Evolutionary conservation across 2,329 filamentous ascomycete genomes (phyloP).

Genomic region (Pseudovirgaria hyperparasitica): DNA sequence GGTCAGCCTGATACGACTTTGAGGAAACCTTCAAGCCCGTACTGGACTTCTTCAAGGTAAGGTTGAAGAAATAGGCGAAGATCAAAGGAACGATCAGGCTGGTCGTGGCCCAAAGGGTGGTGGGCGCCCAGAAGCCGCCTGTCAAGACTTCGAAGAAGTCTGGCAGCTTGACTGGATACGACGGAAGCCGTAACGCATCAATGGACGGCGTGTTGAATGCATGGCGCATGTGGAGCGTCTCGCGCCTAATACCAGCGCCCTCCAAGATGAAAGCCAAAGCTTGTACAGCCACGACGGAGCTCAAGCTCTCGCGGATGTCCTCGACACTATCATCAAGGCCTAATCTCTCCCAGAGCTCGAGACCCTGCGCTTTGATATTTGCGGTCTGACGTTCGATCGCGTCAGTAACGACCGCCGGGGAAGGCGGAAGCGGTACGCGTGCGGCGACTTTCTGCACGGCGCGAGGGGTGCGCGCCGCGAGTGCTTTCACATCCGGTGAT

Average conservation of each 20-base stretch:
- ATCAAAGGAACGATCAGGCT: conserved; percentile 57
- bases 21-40: conserved; percentile 29
- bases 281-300: conserved; percentile 45
- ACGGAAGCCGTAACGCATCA: conserved; percentile 39
- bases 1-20: conserved; percentile 57
- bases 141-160: conserved; percentile 72
- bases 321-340: conserved; percentile 55
- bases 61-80: conserved; percentile 81
- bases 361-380: conserved; percentile 52
- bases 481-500: conserved; percentile 38
- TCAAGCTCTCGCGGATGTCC: conserved; percentile 55
- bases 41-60: conserved; percentile 50
- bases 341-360: conserved; percentile 50
- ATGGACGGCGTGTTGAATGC: conserved; percentile 60
- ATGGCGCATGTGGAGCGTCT: conserved; percentile 59
- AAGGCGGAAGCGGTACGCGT: conserved; percentile 64
- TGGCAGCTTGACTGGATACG: conserved; percentile 55
- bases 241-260: conserved; percentile 51
- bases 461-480: conserved; percentile 28
- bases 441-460: conserved; percentile 25
- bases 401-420: conserved; percentile 65
- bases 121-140: conserved; percentile 70
- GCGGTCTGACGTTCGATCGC: no score
- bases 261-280: conserved; percentile 45
- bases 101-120: conserved; percentile 63